A percentile compares a stretch with the other conserved stretches of the same genome.
Conservation (phyloP, 306 rosid species). For the Malus asiatica region DNA sequence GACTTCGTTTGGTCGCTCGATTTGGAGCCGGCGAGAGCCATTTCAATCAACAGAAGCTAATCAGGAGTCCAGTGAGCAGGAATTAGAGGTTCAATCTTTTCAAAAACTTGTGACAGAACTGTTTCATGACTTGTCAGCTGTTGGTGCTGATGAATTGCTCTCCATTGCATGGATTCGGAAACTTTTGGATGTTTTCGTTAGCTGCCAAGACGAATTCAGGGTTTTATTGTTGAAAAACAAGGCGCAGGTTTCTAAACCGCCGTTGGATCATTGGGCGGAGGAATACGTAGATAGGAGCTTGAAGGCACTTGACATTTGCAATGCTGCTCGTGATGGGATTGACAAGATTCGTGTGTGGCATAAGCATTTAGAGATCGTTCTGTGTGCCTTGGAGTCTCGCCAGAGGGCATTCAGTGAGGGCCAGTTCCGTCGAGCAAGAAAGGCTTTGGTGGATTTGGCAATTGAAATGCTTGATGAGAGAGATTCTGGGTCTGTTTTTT, state of each 20-base stretch:
- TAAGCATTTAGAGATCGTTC: slow-evolving; percentile 64
- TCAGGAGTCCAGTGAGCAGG: slow-evolving; percentile 43
- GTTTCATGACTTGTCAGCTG: slow-evolving; percentile 46
- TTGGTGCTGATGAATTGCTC: slow-evolving; percentile 51
- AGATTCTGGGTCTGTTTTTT: slow-evolving; percentile 51
- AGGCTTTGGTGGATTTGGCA: slow-evolving; percentile 74
- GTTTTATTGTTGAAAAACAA: slow-evolving; percentile 45
- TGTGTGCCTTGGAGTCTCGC: slow-evolving; percentile 51
- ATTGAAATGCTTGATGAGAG: slow-evolving; percentile 63
- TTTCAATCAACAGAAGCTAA: slow-evolving; percentile 49
- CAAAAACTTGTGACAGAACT: slow-evolving; percentile 49
- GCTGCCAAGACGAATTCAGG: slow-evolving; percentile 60
- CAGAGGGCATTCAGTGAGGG: slow-evolving; percentile 67
- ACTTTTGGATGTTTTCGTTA: slow-evolving; percentile 42
- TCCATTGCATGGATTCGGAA: slow-evolving; percentile 60
- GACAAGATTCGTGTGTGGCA: slow-evolving; percentile 62
- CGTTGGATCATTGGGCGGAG: slow-evolving; percentile 49
- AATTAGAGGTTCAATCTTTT: slow-evolving; percentile 47
- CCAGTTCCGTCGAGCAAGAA: slow-evolving; percentile 72
- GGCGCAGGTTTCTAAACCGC: slow-evolving; percentile 42
- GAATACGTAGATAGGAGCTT: slow-evolving; percentile 66
- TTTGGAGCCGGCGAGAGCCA: slow-evolving; percentile 64
- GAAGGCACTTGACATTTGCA: slow-evolving; percentile 80
- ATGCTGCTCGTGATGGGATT: slow-evolving; percentile 60
- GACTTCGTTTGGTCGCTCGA: slow-evolving; percentile 51